These are phyloP conservation scores for Apiotrichum gamsii DNA, from an alignment of 1,284 basidiomycete species.

Conservation along the genomic window DNA sequence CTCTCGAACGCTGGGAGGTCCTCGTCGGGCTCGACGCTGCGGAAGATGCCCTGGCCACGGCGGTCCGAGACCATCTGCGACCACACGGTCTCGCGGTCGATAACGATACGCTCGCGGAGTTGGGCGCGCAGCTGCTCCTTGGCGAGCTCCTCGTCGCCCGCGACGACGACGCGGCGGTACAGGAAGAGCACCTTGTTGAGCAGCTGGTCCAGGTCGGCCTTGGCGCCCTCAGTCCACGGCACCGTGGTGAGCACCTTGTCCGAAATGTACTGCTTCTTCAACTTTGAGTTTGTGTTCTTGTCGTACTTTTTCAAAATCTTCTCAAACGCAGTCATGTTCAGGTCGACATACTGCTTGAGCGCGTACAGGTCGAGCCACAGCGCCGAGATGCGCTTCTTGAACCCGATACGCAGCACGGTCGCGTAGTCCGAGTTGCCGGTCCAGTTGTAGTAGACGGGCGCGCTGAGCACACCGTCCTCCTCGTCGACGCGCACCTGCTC, in stretches of 20 bases:
- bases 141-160: conserved; percentile 65
- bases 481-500: conserved; percentile 9
- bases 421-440: conserved; percentile 76
- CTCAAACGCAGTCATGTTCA: conserved; percentile 90
- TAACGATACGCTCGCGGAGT: conserved; percentile 69
- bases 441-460: conserved; percentile 56
- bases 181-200: conserved; percentile 63
- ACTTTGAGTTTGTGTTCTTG: conserved; percentile 81
- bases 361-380: conserved; percentile 81
- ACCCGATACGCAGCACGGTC: conserved; percentile 78
- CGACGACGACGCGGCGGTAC: conserved; percentile 81
- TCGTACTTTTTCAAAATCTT: conserved; percentile 99
- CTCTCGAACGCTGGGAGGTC: conserved; percentile 54
- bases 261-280: conserved; percentile 77
- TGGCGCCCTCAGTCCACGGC: conserved; percentile 64
- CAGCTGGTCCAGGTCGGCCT: conserved; percentile 59
- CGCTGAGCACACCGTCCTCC: conserved; percentile 4
- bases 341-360: conserved; percentile 83
- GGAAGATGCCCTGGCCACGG: conserved; percentile 64
- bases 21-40: conserved; percentile 53
- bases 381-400: conserved; percentile 83
- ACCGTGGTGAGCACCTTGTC: conserved; percentile 61
- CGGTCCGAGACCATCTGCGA: conserved; percentile 75
- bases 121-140: conserved; percentile 77
- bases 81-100: conserved; percentile 66